Evolutionary conservation across 2,329 filamentous ascomycete genomes (phyloP), one percentile per base, ranked within the genome.

Genomic region (Diatrype stigma): DNA sequence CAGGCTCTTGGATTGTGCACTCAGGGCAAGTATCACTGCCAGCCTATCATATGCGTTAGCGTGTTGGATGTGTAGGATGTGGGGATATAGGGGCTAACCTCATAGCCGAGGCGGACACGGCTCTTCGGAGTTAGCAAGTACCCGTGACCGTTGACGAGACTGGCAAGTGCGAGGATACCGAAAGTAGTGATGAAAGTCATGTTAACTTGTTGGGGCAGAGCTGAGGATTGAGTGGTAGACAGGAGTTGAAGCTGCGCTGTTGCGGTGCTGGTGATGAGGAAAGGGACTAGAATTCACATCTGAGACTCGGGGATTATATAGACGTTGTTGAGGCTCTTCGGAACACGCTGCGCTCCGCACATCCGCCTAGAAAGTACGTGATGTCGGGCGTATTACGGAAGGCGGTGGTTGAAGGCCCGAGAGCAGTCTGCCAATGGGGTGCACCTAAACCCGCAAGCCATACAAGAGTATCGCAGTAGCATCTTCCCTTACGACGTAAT

Each of bases 1-100:
- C 77, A 0, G 78, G 78, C 52, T 81, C 78, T 1, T 78, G 72
- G 50, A 81, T 80, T 6, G 75, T 72, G 55, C 77, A 81, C 60
- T 80, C 78, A 0, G 78, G 78, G 56, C 77, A 81, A 0, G 75
- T 73, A 53, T 80, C 77, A 3, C 70, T 62, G 0, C 73, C 74
- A 26, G 73, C 67, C 76, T 78, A 51, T 10, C 42, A 35, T 2
- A 19, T 23, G 40, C 2, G 6, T 16, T n/a, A 21, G 14, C 44
- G 26, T 5, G 12, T 21, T 23, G 35, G 22, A 30, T 11, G 42
- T 60, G 52, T 56, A 40, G 17, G 19, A 11, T 12, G 26, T n/a
- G 10, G 11, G 17, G 40, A 14, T n/a, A n/a, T n/a, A 6, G 22
- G 2, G 2, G 22, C 5, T 42, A 23, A 77, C 75, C 64, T 76